Evolutionary conservation across 2,329 filamentous ascomycete species (phyloP), one percentile per base, ranked within the genome.

Genomic region (Thermothelomyces thermophilus): DNA sequence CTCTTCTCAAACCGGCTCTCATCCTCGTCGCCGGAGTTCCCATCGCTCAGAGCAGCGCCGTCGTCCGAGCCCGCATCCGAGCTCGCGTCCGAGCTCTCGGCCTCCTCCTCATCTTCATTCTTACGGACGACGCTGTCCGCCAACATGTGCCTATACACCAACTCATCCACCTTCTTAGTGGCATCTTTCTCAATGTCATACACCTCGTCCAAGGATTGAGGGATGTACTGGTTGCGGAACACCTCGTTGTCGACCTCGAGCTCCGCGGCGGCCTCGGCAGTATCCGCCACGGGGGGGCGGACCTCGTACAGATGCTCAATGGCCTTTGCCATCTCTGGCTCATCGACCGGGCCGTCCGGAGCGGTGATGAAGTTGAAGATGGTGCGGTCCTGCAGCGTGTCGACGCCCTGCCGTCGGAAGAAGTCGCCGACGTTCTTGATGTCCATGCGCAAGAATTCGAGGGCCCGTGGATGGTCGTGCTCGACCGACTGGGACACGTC

Each of bases 401-500:
- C 83, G 2, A 97, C 89, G 35, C 85, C 86, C 66, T 95, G 85
- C 17, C 87, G 79, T 26, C 83, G 76, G 79, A 97, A 98, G 70
- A 95, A 98, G 66, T 95, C 89, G 19, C 83, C 86, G 1, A 95
- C 82, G 64, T 98, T 98, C 75, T 96, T 97, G 69, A 98, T 90
- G 64, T 98, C 93, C 90, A 96, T 97, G 30, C 93, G 84, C 60
- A 98, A 69, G 64, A 98, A 98, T 65, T 97, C 91, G 26, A 95
- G 76, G 2, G 87, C 91, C 51, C 88, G 80, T 0, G 93, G 93
- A 67, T 98, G 93, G 60, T 97, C 91, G 59, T 94, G 90, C 72
- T 97, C 94, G 17, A 98, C 93, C 63, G 87, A 93, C 71, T 98
- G 93, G 49, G 89, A 95, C 37, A 98, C 93, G 68, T 98, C 93